Evolutionary conservation across 2,329 filamentous ascomycete genomes (phyloP).

Genomic region (Calonectria multiphialidica): DNA sequence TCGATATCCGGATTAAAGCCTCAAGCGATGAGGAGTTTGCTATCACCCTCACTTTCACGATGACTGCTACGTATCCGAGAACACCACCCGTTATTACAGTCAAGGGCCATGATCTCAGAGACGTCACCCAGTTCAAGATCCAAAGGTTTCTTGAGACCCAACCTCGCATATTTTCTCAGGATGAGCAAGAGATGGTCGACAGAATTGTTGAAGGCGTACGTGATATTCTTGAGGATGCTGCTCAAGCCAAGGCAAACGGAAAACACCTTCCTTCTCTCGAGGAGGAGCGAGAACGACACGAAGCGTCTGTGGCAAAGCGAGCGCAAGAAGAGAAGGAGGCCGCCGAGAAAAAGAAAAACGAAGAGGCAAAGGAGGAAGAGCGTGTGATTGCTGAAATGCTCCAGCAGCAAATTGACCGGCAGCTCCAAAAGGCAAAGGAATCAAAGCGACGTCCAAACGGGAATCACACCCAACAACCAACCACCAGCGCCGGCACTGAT

Average conservation of each 20-base stretch:
- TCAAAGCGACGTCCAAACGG: conserved; percentile 67
- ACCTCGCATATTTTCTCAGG: conserved; percentile 64
- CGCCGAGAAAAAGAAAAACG: conserved; percentile 64
- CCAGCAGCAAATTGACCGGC: conserved; percentile 77
- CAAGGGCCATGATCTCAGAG: conserved; percentile 75
- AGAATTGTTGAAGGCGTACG: conserved; percentile 77
- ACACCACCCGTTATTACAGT: conserved; percentile 80
- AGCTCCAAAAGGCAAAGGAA: conserved; percentile 74
- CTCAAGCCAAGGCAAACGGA: conserved; percentile 79
- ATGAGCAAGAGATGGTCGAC: conserved; percentile 71
- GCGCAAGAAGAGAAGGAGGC: conserved; percentile 68
- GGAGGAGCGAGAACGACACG: conserved; percentile 87
- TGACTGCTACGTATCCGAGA: conserved; percentile 93
- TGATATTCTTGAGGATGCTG: conserved; percentile 87
- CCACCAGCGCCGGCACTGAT: conserved; percentile 43
- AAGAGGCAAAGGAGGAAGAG: conserved; percentile 76
- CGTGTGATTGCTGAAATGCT: conserved; percentile 78
- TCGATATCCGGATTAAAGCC: conserved; percentile 83
- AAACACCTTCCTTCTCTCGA: conserved; percentile 86
- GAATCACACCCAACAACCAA: conserved; percentile 38
- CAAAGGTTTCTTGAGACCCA: conserved; percentile 72
- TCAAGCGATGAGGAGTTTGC: conserved; percentile 79
- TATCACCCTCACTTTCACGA: conserved; percentile 79
- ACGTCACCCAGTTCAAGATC: conserved; percentile 78
- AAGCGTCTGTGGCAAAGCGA: conserved; percentile 75